These are phyloP conservation scores for Claviceps lovelessii DNA, from an alignment of 2,329 filamentous ascomycete genomes.

Conservation along the genomic window DNA sequence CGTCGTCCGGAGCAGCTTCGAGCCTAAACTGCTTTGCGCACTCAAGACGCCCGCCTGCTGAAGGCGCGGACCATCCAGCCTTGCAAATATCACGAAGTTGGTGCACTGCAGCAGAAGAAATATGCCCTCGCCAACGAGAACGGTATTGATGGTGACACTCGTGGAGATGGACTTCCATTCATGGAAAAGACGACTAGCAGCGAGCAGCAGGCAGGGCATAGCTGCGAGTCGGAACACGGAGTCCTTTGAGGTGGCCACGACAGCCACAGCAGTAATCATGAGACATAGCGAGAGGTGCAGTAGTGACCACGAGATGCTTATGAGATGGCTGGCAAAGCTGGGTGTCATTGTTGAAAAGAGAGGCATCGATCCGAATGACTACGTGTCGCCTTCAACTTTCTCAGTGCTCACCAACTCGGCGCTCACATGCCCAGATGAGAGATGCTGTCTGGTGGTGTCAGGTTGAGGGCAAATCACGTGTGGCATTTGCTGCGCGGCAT, in stretches of 20 bases:
- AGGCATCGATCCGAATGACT: too few species aligned
- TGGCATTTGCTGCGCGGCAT: too few species aligned
- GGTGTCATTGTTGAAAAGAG: not conserved
- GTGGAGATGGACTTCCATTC: not conserved
- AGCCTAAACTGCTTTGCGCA: not conserved
- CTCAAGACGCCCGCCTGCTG: not conserved
- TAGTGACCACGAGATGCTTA: not conserved
- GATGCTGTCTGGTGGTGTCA: too few species aligned
- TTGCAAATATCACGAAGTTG: not conserved
- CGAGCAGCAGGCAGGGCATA: not conserved
- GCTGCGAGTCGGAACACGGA: not conserved
- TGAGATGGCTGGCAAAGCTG: not conserved
- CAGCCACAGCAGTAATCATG: not conserved
- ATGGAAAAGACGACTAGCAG: not conserved
- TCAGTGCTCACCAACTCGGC: too few species aligned
- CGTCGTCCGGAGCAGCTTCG: not conserved
- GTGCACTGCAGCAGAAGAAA: not conserved
- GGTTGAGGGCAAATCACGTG: not conserved
- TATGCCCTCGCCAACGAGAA: not conserved
- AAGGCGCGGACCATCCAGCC: not conserved
- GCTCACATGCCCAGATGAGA: too few species aligned
- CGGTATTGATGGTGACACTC: not conserved
- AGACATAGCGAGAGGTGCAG: not conserved
- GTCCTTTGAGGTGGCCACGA: not conserved
- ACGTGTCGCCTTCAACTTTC: too few species aligned